Conservation (phyloP, 768 basidiomycete genomes). For the Pluteus cervinus region DNA sequence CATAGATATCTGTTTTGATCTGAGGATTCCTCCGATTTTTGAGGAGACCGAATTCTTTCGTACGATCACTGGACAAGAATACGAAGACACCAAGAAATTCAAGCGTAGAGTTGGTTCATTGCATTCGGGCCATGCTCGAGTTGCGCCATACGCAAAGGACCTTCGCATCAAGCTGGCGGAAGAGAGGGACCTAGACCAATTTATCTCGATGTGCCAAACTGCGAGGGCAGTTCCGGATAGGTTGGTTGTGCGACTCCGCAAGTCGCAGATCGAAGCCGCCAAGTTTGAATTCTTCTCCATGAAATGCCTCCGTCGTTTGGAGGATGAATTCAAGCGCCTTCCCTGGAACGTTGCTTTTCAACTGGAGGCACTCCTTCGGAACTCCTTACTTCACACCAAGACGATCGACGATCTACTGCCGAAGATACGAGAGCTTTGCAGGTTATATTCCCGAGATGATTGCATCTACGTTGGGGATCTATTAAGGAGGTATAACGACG, state of each 20-base stretch:
- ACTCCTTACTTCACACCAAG: constrained; percentile 52
- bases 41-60: constrained; percentile 57
- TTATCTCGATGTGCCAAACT: constrained; percentile 45
- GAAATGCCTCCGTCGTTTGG: constrained; percentile 40
- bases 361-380: constrained; percentile 62
- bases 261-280: constrained; percentile 42
- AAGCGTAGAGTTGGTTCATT: constrained; percentile 55
- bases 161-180: constrained; percentile 57
- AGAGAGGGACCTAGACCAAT: constrained; percentile 38
- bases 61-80: constrained; percentile 33
- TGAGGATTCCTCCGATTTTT: constrained; percentile 56
- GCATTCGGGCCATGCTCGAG: constrained; percentile 47
- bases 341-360: constrained; percentile 74
- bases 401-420: constrained; percentile 46
- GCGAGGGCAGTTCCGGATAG: constrained; percentile 36
- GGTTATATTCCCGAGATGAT: constrained; percentile 16
- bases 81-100: constrained; percentile 36
- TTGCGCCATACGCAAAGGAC: constrained; percentile 70
- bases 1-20: constrained; percentile 59
- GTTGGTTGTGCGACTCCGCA: constrained; percentile 24
- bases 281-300: constrained; percentile 44
- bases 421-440: constrained; percentile 35
- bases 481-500: constrained; percentile 49
- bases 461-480: constrained; percentile 34
- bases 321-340: constrained; percentile 36